phyloP scores from a whole-genome alignment of 176 grass and related monocot genomes.

The Typha latifolia region DNA sequence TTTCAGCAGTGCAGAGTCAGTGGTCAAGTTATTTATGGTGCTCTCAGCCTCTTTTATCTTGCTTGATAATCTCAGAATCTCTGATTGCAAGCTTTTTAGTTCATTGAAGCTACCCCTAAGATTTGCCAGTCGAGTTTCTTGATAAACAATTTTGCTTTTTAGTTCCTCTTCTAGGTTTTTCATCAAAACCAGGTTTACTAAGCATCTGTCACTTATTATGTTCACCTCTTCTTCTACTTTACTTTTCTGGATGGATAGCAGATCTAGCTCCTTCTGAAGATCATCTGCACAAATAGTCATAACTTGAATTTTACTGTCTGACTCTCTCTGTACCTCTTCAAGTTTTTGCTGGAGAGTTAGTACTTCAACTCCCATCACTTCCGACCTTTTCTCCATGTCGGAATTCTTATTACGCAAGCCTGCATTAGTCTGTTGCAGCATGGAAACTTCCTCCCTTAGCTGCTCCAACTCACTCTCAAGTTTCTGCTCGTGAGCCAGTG shows the following conservation, averaged over 20 bases:
- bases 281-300: conserved; percentile 33
- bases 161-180: conserved; percentile 45
- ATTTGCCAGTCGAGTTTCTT: conserved; percentile 24
- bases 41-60: conserved; percentile 37
- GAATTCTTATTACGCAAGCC: conserved; percentile 23
- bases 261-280: conserved; percentile 24
- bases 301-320: conserved; percentile 27
- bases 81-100: conserved; percentile 13
- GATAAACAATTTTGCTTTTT: conserved; percentile 33
- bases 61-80: conserved; percentile 27
- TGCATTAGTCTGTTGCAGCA: conserved; percentile 31
- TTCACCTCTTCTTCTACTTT: conserved; percentile 46
- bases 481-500: conserved; percentile 18
- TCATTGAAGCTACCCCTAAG: conserved; percentile 26
- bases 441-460: conserved; percentile 23
- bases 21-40: conserved; percentile 32
- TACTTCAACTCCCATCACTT: conserved; percentile 17
- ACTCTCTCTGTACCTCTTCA: conserved; percentile 23
- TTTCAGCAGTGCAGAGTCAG: conserved; percentile 29
- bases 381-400: conserved; percentile 32
- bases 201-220: conserved; percentile 33
- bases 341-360: conserved; percentile 24
- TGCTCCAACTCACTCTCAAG: conserved; percentile 34
- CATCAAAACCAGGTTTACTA: conserved; percentile 27
- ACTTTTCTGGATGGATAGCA: conserved; percentile 37